phyloP scores from a whole-genome alignment of 257 asterid genomes.

The Asclepias syriaca region DNA sequence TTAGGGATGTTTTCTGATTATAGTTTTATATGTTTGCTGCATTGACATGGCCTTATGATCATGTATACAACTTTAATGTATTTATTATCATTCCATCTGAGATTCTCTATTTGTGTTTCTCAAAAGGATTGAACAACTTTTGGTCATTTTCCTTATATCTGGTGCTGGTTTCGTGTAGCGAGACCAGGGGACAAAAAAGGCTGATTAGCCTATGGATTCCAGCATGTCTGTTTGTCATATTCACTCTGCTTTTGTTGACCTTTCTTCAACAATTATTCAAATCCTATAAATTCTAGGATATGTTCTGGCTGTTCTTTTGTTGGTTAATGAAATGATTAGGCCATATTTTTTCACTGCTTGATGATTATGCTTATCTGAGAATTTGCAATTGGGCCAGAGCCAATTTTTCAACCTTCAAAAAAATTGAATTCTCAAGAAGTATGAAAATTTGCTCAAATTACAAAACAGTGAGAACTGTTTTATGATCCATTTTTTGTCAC shows the following conservation, averaged over 20 bases:
- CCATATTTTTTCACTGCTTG: background rate
- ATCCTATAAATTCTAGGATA: background rate
- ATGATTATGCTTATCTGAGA: background rate
- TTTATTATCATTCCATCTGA: background rate
- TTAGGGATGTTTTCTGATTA: background rate
- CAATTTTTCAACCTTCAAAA: no score
- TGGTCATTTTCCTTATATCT: background rate
- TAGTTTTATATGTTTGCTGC: background rate
- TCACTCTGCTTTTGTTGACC: background rate
- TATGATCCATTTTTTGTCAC: no score
- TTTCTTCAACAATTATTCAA: background rate
- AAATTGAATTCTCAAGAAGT: no score
- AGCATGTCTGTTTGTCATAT: background rate
- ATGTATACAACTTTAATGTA: background rate
- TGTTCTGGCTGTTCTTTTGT: background rate
- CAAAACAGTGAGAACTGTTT: no score
- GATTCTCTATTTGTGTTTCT: background rate
- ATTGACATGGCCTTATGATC: background rate
- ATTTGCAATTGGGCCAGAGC: no score
- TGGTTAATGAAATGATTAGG: background rate
- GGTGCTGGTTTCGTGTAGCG: background rate
- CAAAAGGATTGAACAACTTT: background rate
- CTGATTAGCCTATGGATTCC: background rate
- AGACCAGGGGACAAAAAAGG: background rate
- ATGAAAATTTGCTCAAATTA: no score